A percentile compares a stretch with the other conserved stretches of the same genome.
phyloP scores from a whole-genome alignment of 768 basidiomycete species.

The Mycena indigotica region DNA sequence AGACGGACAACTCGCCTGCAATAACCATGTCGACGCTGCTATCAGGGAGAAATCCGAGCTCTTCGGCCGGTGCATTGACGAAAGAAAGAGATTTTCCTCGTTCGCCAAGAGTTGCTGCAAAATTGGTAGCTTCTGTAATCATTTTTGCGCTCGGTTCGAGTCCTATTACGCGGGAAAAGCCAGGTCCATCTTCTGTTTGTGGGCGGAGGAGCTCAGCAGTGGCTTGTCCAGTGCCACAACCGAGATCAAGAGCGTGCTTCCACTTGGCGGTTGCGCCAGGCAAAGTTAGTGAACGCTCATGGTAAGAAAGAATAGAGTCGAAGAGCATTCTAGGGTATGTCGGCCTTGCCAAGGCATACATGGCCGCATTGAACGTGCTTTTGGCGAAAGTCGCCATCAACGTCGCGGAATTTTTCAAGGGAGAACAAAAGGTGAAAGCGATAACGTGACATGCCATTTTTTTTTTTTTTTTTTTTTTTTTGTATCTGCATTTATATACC shows the following conservation, averaged over 20 bases:
- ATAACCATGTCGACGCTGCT: slow-evolving; percentile 66
- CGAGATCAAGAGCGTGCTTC: slow-evolving; percentile 70
- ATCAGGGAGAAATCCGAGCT: slow-evolving; percentile 50
- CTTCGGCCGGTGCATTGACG: slow-evolving; percentile 51
- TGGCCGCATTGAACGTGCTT: slow-evolving; percentile 63
- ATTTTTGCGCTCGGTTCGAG: slow-evolving; percentile 77
- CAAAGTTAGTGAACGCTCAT: slow-evolving; percentile 30
- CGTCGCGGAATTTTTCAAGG: neutral
- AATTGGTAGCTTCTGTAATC: slow-evolving; percentile 55
- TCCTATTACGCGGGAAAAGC: slow-evolving; percentile 64
- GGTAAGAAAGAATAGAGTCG: slow-evolving; percentile 63
- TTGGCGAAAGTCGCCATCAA: slow-evolving; percentile 79
- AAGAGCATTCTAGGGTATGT: slow-evolving; percentile 71
- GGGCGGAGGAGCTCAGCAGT: slow-evolving; percentile 11
- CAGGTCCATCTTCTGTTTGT: neutral
- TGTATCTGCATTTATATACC: too few relatives aligned
- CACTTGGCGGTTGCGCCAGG: slow-evolving; percentile 36
- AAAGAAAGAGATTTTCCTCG: slow-evolving; percentile 28
- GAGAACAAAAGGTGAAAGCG: neutral
- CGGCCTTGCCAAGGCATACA: slow-evolving; percentile 71
- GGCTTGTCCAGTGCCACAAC: slow-evolving; percentile 65
- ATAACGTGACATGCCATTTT: neutral
- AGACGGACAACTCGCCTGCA: slow-evolving; percentile 50
- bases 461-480: too few relatives aligned
- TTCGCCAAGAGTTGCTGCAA: slow-evolving; percentile 11